Percentiles rank a stretch among this genome's conserved stretches.
These are phyloP conservation scores for Carex littledalei DNA, from an alignment of 176 grass and related monocot genomes.

Conservation along the genomic window DNA sequence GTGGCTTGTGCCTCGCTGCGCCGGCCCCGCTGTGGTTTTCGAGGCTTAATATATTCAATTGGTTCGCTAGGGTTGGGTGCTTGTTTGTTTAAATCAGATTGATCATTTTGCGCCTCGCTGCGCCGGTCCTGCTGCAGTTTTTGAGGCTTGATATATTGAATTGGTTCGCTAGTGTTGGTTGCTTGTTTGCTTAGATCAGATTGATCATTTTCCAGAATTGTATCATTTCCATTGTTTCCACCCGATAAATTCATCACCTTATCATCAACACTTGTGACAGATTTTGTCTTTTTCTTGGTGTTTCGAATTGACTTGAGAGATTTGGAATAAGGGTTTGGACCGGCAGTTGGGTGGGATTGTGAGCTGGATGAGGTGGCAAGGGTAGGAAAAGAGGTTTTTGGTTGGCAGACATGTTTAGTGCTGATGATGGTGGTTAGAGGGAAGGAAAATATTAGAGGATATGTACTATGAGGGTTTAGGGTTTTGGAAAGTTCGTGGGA, in stretches of 20 bases:
- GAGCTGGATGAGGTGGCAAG: slow-evolving; percentile 25
- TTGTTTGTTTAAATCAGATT: not conserved
- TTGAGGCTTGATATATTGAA: slow-evolving; percentile 33
- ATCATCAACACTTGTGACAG: not conserved
- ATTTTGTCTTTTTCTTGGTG: not conserved
- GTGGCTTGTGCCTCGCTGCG: slow-evolving; percentile 48
- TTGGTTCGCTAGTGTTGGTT: not conserved
- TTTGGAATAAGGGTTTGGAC: slow-evolving; percentile 18
- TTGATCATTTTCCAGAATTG: not conserved
- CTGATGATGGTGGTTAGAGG: not conserved
- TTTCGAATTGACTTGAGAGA: not conserved
- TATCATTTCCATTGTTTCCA: not conserved
- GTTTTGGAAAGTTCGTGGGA: not conserved
- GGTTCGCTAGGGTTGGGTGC: not conserved
- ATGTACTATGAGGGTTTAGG: not conserved
- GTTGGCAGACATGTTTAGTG: slow-evolving; percentile 1
- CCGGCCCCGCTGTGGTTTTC: slow-evolving; percentile 45
- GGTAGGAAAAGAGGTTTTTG: slow-evolving; percentile 26
- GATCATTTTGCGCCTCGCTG: too few relatives aligned
- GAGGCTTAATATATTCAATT: slow-evolving; percentile 31
- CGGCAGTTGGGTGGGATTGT: not conserved
- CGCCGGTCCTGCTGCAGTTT: not conserved
- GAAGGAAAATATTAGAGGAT: not conserved
- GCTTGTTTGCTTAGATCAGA: not conserved
- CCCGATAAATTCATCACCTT: not conserved